Evolutionary conservation across 1,139 yeast species (phyloP).

Genomic region (Scheffersomyces stambukii): DNA sequence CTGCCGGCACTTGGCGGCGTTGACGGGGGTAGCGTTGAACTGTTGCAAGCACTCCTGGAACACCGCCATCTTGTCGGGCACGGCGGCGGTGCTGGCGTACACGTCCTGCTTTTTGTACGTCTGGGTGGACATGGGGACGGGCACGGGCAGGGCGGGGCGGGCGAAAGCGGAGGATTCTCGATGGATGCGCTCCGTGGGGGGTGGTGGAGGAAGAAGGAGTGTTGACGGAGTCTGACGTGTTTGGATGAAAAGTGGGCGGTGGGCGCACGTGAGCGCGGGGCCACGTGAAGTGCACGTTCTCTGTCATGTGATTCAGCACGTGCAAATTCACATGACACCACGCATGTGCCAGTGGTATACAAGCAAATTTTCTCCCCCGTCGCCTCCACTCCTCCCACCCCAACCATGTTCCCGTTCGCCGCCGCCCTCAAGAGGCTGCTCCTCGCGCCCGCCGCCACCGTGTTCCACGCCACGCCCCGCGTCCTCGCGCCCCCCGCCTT

Average conservation of each 20-base stretch:
- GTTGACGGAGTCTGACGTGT: neutral
- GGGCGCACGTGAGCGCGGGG: no score
- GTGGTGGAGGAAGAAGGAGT: slow-evolving; percentile 1
- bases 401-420: no score
- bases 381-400: no score
- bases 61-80: slow-evolving; percentile 94
- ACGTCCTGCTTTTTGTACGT: slow-evolving; percentile 84
- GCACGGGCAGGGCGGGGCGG: slow-evolving; percentile 1
- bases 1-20: slow-evolving; percentile 80
- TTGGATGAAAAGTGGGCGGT: neutral
- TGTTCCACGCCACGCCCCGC: slow-evolving; percentile 17
- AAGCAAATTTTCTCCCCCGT: no score
- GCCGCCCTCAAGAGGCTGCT: no score
- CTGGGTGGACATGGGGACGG: slow-evolving; percentile 61
- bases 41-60: slow-evolving; percentile 93
- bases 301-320: slow-evolving; percentile 1
- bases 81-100: slow-evolving; percentile 45
- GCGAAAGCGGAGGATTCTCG: neutral
- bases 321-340: neutral
- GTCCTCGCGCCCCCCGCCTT: slow-evolving; percentile 8
- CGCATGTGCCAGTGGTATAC: no score
- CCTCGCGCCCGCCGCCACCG: no score
- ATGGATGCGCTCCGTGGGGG: slow-evolving; percentile 1
- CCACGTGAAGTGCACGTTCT: no score
- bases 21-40: slow-evolving; percentile 88